Base-by-base conservation (phyloP, 257 asterid species). In the Nicotiana tabacum region DNA sequence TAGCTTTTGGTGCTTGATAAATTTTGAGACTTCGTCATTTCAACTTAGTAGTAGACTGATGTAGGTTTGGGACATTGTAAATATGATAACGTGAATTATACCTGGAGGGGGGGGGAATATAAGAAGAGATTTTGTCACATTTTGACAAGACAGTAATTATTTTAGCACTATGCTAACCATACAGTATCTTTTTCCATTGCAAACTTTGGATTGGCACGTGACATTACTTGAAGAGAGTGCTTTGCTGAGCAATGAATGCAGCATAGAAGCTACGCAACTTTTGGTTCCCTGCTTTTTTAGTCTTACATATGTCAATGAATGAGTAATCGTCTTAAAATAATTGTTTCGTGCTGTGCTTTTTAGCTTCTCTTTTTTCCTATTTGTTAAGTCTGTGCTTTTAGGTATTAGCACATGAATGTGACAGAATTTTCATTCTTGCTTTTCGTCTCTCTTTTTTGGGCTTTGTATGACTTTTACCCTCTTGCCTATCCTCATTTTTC, bases 1-100 rank as follows among this genome's bases (percentile, higher is more conserved):
- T 67, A 67, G 35, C 55, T 68, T 66, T 68, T 68, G 77, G 53
- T 68, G 77, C 30, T 68, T 68, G 55, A 68, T 35, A 68, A 68
- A 8, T 67, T 66, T 33, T 33, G 53, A 68, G 30, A 68, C 77
- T 18, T 18, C 1, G 5, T 35, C 77, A 35, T 35, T 35, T 68
- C 55, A 68, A 37, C 77, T 35, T 68, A 35, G 16, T 68, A 35
- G 53, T 68, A 18, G 77, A 68, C 4, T 68, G 55, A 35, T 21
- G 77, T 68, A 68, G 55, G 77, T 18, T 35, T 35, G 77, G 30
- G 9, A 51, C 10, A 66, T 6, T 68, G 53, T 68, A 35, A 67
- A 68, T 68, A 18, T 17, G 55, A 51, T 35, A 32, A 67, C 15
- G 3, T 67, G 51, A 67, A 7, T 69, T 39, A 39, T 39, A 39